These are phyloP conservation scores for Stenogyne calaminthoides DNA, from an alignment of 305 asterid genomes.

Conservation along the genomic window DNA sequence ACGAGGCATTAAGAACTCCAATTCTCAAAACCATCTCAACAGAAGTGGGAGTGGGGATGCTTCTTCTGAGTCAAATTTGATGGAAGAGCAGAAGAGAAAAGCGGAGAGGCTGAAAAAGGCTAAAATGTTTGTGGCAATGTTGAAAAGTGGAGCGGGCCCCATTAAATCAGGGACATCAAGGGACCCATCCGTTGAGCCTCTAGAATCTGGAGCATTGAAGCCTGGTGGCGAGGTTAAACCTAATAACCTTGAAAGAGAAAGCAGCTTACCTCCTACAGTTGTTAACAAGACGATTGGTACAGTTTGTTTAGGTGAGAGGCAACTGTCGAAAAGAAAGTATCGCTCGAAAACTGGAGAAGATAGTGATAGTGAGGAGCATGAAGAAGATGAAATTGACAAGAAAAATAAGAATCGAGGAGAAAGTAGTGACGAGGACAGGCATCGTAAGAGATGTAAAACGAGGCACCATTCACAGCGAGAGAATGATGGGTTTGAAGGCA, in stretches of 20 bases:
- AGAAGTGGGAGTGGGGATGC: conserved; percentile 39
- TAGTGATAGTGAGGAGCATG: conserved; percentile 28
- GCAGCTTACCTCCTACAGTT: conserved; percentile 46
- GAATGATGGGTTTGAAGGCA: background rate
- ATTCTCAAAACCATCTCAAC: conserved; percentile 31
- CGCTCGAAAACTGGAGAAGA: conserved; percentile 60
- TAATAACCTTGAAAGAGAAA: conserved; percentile 43
- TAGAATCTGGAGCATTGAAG: conserved; percentile 42
- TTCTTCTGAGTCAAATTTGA: conserved; percentile 49
- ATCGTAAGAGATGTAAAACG: background rate
- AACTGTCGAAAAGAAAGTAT: conserved; percentile 59
- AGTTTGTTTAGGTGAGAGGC: conserved; percentile 43
- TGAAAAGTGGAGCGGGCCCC: conserved; percentile 65
- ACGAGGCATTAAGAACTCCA: conserved; percentile 66
- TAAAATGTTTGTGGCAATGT: conserved; percentile 79
- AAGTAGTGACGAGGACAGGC: conserved; percentile 28
- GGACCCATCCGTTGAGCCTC: conserved; percentile 65
- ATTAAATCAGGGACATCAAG: conserved; percentile 48
- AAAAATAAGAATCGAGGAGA: conserved; percentile 39
- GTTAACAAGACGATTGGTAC: conserved; percentile 31
- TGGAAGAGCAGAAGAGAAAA: conserved; percentile 74
- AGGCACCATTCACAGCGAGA: background rate
- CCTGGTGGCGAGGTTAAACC: conserved; percentile 38
- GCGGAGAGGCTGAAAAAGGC: conserved; percentile 95
- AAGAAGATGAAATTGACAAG: conserved; percentile 30